These are phyloP conservation scores for Kluyveromyces lactis DNA, from an alignment of 805 yeast species.

Conservation along the genomic window DNA sequence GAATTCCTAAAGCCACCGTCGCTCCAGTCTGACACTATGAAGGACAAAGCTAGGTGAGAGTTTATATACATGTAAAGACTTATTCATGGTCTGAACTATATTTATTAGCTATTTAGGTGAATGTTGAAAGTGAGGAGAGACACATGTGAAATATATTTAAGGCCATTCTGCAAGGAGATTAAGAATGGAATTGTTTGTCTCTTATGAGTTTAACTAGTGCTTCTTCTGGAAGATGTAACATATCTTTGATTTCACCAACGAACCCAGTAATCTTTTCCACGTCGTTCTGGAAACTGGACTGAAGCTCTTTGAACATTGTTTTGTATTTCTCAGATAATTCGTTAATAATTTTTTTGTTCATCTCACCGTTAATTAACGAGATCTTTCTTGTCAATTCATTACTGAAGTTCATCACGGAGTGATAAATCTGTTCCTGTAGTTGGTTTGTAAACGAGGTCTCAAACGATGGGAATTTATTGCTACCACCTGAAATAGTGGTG, in stretches of 20 bases:
- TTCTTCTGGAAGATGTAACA: conserved; percentile 31
- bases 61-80: no score
- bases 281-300: conserved; percentile 29
- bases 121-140: no score
- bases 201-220: conserved; percentile 26
- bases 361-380: conserved; percentile 30
- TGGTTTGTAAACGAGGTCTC: conserved; percentile 28
- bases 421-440: conserved; percentile 31
- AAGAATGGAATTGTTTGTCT: conserved; percentile 11
- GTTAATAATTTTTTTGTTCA: conserved; percentile 28
- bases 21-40: no score
- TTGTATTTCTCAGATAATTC: conserved; percentile 32
- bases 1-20: no score
- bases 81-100: no score
- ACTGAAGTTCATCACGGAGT: conserved; percentile 29
- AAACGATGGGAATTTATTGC: conserved; percentile 2
- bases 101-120: no score
- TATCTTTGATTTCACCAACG: conserved; percentile 28
- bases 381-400: conserved; percentile 30
- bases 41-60: no score
- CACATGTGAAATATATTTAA: no score
- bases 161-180: not conserved
- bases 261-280: conserved; percentile 31
- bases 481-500: conserved; percentile 3
- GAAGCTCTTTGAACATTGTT: conserved; percentile 25